These are phyloP conservation scores for Gnomoniopsis smithogilvyi DNA, from an alignment of 2,329 filamentous ascomycete genomes.

Conservation along the genomic window DNA sequence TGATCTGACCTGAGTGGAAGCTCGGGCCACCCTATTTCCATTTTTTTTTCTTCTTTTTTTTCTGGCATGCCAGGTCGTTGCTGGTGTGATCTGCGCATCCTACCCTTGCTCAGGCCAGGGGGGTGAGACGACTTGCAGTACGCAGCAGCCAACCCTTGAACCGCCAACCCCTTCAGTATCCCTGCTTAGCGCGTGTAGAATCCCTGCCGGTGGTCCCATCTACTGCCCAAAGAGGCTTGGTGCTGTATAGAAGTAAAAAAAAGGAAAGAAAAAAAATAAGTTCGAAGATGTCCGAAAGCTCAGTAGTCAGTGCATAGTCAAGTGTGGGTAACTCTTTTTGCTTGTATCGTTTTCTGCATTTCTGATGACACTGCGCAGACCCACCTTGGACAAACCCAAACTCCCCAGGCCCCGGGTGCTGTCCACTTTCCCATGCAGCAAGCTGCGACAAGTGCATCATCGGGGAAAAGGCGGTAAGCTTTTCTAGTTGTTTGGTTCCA, in stretches of 20 bases:
- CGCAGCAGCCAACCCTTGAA: not conserved
- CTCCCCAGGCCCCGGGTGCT: not conserved
- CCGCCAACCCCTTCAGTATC: not conserved
- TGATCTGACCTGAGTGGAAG: too few relatives aligned
- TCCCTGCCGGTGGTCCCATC: not conserved
- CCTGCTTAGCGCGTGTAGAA: too few relatives aligned
- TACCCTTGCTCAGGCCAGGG: not conserved
- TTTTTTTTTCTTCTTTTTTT: not conserved
- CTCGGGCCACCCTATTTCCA: too few relatives aligned
- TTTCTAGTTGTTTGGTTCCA: not conserved
- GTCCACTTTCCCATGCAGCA: not conserved
- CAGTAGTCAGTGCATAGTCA: too few relatives aligned
- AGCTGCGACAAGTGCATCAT: constrained; percentile 1
- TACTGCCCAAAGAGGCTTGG: not conserved
- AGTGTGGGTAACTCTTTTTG: too few relatives aligned
- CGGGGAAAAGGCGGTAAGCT: constrained; percentile 7
- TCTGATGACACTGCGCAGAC: not conserved
- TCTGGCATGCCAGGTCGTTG: not conserved
- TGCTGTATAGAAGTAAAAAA: not conserved
- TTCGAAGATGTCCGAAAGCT: too few relatives aligned
- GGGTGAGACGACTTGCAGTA: not conserved
- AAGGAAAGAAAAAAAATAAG: not conserved
- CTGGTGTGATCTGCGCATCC: not conserved
- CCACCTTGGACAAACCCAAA: not conserved
- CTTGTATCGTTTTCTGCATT: too few relatives aligned